phyloP scores from a whole-genome alignment of 2,329 filamentous ascomycete genomes.

The Sphaceloma murrayae region DNA sequence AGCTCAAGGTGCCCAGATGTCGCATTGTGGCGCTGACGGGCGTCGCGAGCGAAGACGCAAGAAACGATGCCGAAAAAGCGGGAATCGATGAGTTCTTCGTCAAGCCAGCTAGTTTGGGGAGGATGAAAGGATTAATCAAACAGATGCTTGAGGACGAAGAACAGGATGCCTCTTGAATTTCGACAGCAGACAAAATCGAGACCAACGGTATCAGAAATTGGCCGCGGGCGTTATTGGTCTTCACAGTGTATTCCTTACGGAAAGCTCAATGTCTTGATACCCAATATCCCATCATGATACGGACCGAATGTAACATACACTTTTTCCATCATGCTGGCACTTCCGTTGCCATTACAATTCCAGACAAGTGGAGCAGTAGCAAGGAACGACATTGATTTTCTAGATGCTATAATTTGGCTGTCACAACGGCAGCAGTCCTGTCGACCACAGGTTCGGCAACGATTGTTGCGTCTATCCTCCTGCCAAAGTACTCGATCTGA shows the following conservation, averaged over 20 bases:
- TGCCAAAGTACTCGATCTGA: constrained; percentile 54
- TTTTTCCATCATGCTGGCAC: too few relatives aligned
- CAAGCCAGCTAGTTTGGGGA: constrained; percentile 28
- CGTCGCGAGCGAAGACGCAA: constrained; percentile 24
- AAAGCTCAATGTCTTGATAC: too few relatives aligned
- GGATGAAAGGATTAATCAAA: constrained; percentile 19
- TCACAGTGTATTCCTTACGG: too few relatives aligned
- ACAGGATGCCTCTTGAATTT: background rate
- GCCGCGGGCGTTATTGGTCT: too few relatives aligned
- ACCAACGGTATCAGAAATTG: background rate
- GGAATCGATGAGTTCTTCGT: constrained; percentile 28
- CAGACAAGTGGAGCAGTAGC: too few relatives aligned
- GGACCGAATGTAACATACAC: too few relatives aligned
- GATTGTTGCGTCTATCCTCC: constrained; percentile 46
- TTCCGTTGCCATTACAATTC: too few relatives aligned
- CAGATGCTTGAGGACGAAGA: background rate
- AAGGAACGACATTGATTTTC: too few relatives aligned
- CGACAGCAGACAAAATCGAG: background rate
- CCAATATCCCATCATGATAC: too few relatives aligned
- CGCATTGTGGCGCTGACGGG: constrained; percentile 28
- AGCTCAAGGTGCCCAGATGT: constrained; percentile 17
- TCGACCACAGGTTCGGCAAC: constrained; percentile 38
- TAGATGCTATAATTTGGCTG: constrained; percentile 1
- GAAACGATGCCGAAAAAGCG: constrained; percentile 22
- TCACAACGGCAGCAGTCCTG: background rate